Base-by-base conservation (phyloP, 176 grass and related monocot species). In the Oryza meridionalis region DNA sequence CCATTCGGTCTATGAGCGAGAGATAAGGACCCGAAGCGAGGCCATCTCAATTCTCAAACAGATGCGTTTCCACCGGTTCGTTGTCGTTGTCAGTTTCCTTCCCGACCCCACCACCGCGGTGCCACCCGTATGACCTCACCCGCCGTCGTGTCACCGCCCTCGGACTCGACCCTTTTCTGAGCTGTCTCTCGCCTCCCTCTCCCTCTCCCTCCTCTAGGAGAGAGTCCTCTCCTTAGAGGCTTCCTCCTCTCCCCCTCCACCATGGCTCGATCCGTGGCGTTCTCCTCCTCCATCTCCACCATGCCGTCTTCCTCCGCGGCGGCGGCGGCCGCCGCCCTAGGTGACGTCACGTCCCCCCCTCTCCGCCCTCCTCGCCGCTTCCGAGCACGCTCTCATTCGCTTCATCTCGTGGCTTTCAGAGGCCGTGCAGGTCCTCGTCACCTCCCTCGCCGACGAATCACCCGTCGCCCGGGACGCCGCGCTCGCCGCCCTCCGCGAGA, bases 391-490 rank as follows among this genome's bases (percentile, higher is more conserved):
- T 70, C 78, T 91, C 63, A 67, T 73, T 33, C 55, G 26, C 22
- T 69, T 66, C 72, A 5, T 31, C 13, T 31, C 67, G 42, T 33
- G 62, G 4, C 58, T 65, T 67, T 9, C 89, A 98, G 96, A 98
- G 87, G 92, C 96, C 71, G 96, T 98, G 69, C 92, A 95, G 85
- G 89, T 98, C 59, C 91, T 98, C 80, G 93, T 98, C 71, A 72
- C 89, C 73, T 95, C 96, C 47, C 89, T 98, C 87, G 93, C 87
- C 42, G 96, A 98, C 29, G 96, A 95, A 42, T 93, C 91, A 7
- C 78, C 85, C 0, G 59, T 86, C 65, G 96, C 89, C 76, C 84
- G 93, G 11, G 91, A 93, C 81, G 88, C 96, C 55, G 94, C 96
- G 49, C 84, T 98, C 71, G 83, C 82, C 4, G 89, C 96, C 19